Conservation (phyloP, 2,329 filamentous ascomycete species). For the Stemphylium beticola region DNA sequence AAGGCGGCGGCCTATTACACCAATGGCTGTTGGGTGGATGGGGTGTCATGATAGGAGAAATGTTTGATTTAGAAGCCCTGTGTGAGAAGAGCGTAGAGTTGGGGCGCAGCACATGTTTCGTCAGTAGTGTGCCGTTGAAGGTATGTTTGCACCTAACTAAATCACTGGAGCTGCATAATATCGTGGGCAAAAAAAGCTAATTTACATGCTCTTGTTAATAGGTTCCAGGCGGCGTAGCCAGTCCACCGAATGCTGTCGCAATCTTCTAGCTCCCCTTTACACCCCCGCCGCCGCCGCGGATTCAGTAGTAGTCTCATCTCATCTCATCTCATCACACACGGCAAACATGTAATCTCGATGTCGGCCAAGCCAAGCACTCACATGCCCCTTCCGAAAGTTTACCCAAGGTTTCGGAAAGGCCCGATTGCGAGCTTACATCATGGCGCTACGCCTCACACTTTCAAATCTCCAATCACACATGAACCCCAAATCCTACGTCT, state of each 20-base stretch:
- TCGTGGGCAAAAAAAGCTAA: background rate
- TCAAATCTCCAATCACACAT: no score
- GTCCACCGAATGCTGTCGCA: slow-evolving; percentile 47
- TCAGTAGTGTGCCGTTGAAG: slow-evolving; percentile 66
- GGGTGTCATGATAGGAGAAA: slow-evolving; percentile 49
- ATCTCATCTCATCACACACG: no score
- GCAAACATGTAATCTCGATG: no score
- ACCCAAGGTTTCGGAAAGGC: no score
- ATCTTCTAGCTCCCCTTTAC: slow-evolving; percentile 35
- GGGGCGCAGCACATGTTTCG: slow-evolving; percentile 64
- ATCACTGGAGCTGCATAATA: no score
- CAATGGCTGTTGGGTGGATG: slow-evolving; percentile 44
- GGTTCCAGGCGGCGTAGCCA: slow-evolving; percentile 56
- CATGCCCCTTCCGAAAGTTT: no score
- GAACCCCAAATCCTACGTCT: no score
- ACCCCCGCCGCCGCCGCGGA: no score
- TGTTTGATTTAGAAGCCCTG: slow-evolving; percentile 58
- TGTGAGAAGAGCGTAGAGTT: slow-evolving; percentile 60
- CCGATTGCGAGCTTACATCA: no score
- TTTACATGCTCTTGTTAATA: slow-evolving; percentile 6
- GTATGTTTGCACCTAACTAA: slow-evolving; percentile 19
- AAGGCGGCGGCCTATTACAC: slow-evolving; percentile 43
- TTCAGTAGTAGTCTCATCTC: no score
- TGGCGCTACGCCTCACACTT: no score
- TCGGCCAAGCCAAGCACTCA: no score